A percentile compares a stretch with the other conserved stretches of the same genome.
These are phyloP conservation scores for Physcomitrium patens DNA, from an alignment of 225 moss, liverwort and hornwort species.

Conservation along the genomic window DNA sequence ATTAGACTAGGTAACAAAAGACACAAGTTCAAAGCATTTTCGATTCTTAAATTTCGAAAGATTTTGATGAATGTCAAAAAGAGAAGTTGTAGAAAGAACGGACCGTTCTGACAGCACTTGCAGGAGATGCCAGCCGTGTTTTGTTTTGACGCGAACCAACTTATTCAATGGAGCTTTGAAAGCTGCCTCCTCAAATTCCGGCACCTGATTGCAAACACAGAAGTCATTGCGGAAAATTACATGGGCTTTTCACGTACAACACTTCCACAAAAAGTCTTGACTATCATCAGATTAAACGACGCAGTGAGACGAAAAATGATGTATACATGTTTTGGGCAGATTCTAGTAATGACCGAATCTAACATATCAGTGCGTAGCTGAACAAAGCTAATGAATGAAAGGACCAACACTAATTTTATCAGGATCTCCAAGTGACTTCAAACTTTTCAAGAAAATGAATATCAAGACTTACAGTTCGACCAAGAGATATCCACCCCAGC, in stretches of 20 bases:
- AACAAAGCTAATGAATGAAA: background rate
- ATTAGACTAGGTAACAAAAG: slow-evolving; percentile 7
- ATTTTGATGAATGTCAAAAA: slow-evolving; percentile 4
- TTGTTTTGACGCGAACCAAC: slow-evolving; percentile 89
- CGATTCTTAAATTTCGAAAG: background rate
- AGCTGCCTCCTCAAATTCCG: slow-evolving; percentile 90
- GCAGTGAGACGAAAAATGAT: slow-evolving; percentile 22
- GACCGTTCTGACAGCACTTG: slow-evolving; percentile 93
- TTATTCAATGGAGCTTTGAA: slow-evolving; percentile 89
- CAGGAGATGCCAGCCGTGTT: slow-evolving; percentile 92
- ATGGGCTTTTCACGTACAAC: slow-evolving; percentile 18
- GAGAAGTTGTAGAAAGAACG: slow-evolving; percentile 23
- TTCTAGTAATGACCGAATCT: slow-evolving; percentile 20
- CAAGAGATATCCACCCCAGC: slow-evolving; percentile 81
- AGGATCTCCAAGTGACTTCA: slow-evolving; percentile 6
- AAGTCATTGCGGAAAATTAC: slow-evolving; percentile 30
- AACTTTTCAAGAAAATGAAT: background rate
- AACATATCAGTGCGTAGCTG: background rate
- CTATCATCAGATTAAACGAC: background rate
- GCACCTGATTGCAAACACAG: slow-evolving; percentile 65
- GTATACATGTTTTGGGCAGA: background rate
- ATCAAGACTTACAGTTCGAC: slow-evolving; percentile 78
- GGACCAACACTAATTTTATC: slow-evolving; percentile 5
- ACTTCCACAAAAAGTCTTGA: slow-evolving; percentile 1
- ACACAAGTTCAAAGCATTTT: background rate